These are phyloP conservation scores for Microbotryomycetes sp. DNA, from an alignment of 1,284 basidiomycete genomes.

Conservation along the genomic window DNA sequence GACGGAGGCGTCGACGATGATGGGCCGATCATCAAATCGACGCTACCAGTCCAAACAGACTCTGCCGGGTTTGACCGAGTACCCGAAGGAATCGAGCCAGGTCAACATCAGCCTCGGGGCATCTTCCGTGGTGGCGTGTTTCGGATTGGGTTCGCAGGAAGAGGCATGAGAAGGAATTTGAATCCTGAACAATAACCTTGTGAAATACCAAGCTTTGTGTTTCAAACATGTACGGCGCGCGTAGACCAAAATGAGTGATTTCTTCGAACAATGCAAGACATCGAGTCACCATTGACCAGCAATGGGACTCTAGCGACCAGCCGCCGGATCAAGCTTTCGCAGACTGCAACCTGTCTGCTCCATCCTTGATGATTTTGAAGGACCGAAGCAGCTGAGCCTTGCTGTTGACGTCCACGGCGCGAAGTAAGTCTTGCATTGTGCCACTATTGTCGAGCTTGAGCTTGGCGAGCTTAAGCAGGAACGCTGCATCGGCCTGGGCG, in stretches of 20 bases:
- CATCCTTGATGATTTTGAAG: slow-evolving; percentile 7
- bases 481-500: slow-evolving; percentile 79
- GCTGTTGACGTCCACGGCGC: neutral
- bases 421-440: neutral
- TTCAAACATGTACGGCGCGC: no score
- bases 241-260: no score
- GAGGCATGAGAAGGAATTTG: neutral
- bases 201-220: no score
- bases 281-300: no score
- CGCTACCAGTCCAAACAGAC: neutral
- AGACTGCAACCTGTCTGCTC: neutral
- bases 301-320: no score
- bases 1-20: neutral
- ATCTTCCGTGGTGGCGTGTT: neutral
- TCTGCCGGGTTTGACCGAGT: neutral
- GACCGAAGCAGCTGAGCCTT: slow-evolving; percentile 13
- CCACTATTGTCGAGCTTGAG: neutral
- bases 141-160: neutral
- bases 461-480: slow-evolving; percentile 45
- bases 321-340: neutral
- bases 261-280: no score
- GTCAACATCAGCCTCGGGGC: neutral
- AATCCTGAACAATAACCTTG: neutral
- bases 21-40: neutral
- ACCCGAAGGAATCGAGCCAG: neutral